These are phyloP conservation scores for Trichomonas tenax DNA, from an alignment of 208 protist genomes.

Conservation along the genomic window DNA sequence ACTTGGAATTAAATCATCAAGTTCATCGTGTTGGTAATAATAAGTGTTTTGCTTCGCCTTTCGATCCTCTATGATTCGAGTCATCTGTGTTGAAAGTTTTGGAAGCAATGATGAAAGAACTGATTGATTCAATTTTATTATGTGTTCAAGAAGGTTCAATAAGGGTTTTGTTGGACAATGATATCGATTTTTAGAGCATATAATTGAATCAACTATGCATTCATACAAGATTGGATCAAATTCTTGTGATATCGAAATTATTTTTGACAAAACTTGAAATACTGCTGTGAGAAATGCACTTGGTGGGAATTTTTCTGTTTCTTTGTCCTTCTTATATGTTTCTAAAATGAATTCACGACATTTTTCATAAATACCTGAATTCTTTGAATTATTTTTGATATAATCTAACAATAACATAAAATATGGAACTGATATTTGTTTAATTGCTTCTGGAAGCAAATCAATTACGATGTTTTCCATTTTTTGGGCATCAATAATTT, in stretches of 20 bases:
- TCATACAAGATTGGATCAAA: background rate
- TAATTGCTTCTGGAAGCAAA: background rate
- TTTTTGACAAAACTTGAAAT: background rate
- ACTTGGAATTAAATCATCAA: too few relatives aligned
- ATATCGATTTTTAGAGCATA: background rate
- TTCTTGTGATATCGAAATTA: background rate
- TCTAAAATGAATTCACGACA: background rate
- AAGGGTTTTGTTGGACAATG: background rate
- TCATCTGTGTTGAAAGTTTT: background rate
- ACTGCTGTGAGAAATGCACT: background rate
- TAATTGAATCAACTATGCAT: background rate
- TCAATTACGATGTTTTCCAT: background rate
- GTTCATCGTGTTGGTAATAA: background rate
- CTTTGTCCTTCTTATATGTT: background rate
- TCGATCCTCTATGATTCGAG: background rate
- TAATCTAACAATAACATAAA: background rate
- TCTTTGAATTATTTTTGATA: background rate
- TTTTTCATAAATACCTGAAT: background rate
- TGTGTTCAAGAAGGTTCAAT: background rate
- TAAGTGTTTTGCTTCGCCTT: background rate
- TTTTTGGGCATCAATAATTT: background rate
- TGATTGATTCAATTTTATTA: background rate
- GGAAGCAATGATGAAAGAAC: background rate
- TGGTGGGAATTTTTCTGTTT: background rate
- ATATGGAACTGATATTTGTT: background rate